A percentile compares a stretch with the other conserved stretches of the same genome.
Conservation (phyloP, 1,284 basidiomycete genomes). For the Abortiporus biennis region DNA sequence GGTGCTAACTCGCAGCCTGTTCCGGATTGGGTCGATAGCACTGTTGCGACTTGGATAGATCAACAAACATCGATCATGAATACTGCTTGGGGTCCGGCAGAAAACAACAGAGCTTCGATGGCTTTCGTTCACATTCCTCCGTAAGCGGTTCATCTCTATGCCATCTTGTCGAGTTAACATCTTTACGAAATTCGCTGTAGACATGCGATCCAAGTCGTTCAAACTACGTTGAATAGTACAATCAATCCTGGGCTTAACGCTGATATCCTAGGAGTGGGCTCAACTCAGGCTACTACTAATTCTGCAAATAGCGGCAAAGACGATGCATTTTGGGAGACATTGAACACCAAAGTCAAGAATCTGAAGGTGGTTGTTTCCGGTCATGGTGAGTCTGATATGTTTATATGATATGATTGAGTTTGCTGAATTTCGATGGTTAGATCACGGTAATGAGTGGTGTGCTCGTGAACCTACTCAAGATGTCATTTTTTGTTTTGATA, state of each 20-base stretch:
- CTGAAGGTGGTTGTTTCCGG: slow-evolving; percentile 60
- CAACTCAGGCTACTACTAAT: slow-evolving; percentile 46
- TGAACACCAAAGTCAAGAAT: slow-evolving; percentile 56
- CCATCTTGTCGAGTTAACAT: slow-evolving; percentile 34
- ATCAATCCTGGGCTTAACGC: slow-evolving; percentile 60
- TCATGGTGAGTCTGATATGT: slow-evolving; percentile 38
- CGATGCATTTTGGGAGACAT: slow-evolving; percentile 51
- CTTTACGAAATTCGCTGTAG: slow-evolving; percentile 22
- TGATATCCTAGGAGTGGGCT: slow-evolving; percentile 52
- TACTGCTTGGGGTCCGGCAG: slow-evolving; percentile 47
- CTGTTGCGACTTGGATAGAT: slow-evolving; percentile 55
- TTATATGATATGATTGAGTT: slow-evolving; percentile 1
- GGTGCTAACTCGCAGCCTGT: slow-evolving; percentile 36
- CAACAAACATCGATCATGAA: slow-evolving; percentile 48
- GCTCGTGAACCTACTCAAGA: slow-evolving; percentile 51
- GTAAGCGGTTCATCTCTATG: slow-evolving; percentile 10
- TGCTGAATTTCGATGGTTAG: slow-evolving; percentile 25
- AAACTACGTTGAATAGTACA: slow-evolving; percentile 39
- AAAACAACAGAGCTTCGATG: slow-evolving; percentile 39
- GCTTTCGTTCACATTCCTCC: slow-evolving; percentile 68
- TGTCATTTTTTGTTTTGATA: slow-evolving; percentile 66
- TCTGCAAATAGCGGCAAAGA: slow-evolving; percentile 38
- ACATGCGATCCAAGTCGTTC: slow-evolving; percentile 45
- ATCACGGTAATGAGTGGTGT: slow-evolving; percentile 73
- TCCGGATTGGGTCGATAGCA: slow-evolving; percentile 62